Evolutionary conservation across 371 early-diverging fungal genomes (phyloP), one percentile per base, ranked within the genome.

Genomic region (Mortierella sp.): DNA sequence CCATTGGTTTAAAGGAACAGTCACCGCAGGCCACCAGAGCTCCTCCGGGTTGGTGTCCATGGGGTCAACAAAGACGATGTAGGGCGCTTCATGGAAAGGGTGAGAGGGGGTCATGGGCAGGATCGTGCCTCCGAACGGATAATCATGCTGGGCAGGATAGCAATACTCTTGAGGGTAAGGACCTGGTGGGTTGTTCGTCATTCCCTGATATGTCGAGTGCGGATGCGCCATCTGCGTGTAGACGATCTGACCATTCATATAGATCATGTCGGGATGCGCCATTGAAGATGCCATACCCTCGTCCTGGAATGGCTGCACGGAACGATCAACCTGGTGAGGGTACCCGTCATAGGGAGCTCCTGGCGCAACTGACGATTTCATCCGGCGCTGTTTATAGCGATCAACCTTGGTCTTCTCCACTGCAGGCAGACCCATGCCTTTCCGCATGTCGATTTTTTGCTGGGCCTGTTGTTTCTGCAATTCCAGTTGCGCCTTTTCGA

Each of bases 11-110:
- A 59, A 43, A 24, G 83, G 83, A 0, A 83, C 79, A 9, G 83
- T 83, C 46, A 83, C 76, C 11, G 83, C 83, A 26, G 76, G 55
- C 83, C 79, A 79, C 83, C 83, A 83, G 48, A 71, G 71, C 5
- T 28, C 67, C 21, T 46, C 40, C 16, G 37, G 44, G 10, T 57
- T 69, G 2, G 44, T 55, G 24, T 79, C 83, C 59, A 79, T 79
- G 3, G 83, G 83, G 28, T 83, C 83, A 1, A 83, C 79, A 53
- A 83, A 83, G 34, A 83, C 83, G 31, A 74, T 44, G 37, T 79
- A 83, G 13, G 83, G 83, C 9, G 76, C 54, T 3, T 73, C 48
- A 9, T 83, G 79, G 55, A 73, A 83, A 0, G 83, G 83, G 43
- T 83, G 50, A 31, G 53, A n/a, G 43, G 40, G 67, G 37, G 37